Conservation (phyloP, 1,284 basidiomycete species). For the Ustilago loliicola region DNA sequence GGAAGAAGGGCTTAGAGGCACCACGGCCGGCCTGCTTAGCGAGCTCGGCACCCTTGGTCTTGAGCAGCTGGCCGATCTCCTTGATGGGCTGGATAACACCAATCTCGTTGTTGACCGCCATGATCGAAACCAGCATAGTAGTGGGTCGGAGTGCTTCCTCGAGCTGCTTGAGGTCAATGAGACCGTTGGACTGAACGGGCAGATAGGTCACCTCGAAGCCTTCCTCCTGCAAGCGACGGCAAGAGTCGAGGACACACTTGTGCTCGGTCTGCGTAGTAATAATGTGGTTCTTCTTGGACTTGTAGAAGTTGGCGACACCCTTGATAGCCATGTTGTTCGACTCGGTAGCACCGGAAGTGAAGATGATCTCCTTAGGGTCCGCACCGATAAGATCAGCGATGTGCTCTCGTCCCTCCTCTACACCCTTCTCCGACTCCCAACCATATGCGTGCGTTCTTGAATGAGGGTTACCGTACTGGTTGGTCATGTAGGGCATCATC, state of each 20-base stretch:
- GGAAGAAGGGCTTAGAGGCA: conserved; percentile 80
- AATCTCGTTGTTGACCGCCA: conserved; percentile 99
- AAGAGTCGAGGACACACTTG: conserved; percentile 99
- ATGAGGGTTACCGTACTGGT: conserved; percentile 98
- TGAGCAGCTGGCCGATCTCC: conserved; percentile 88
- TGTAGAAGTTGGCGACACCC: conserved; percentile 88
- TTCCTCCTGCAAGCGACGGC: conserved; percentile 92
- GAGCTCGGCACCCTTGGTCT: conserved; percentile 74
- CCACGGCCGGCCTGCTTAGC: conserved; percentile 77
- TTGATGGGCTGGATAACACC: conserved; percentile 97
- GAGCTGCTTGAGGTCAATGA: conserved; percentile 82
- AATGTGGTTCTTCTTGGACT: conserved; percentile 74
- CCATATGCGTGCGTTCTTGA: conserved; percentile 98
- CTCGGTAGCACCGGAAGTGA: conserved; percentile 98
- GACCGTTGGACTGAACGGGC: conserved; percentile 88
- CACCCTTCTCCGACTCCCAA: conserved; percentile 96
- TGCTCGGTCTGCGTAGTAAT: conserved; percentile 80
- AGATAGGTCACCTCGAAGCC: conserved; percentile 98
- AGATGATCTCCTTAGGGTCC: conserved; percentile 94
- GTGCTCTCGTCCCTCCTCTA: conserved; percentile 91
- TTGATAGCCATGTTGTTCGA: conserved; percentile 99
- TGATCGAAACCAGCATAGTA: conserved; percentile 89
- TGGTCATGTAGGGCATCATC: conserved; percentile 95
- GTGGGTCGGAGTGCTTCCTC: conserved; percentile 86
- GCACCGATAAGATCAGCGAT: conserved; percentile 93